These are phyloP conservation scores for Carex kokanica DNA, from an alignment of 176 grass and related monocot species.

Conservation along the genomic window DNA sequence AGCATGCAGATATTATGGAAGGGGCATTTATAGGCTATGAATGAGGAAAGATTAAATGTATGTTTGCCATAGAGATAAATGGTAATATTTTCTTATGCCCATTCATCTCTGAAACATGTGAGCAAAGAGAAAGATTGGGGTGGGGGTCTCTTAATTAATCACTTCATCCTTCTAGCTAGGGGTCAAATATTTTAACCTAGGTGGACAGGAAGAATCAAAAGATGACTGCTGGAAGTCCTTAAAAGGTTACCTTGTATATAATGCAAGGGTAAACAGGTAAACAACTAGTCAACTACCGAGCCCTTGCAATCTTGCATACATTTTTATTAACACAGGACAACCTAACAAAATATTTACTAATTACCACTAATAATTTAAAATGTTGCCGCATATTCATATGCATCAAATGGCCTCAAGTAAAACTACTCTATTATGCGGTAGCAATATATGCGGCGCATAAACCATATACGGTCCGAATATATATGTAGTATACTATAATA, in stretches of 20 bases:
- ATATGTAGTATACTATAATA: neutral
- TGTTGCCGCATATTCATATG: neutral
- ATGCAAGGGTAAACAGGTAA: neutral
- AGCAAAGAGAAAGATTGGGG: constrained; percentile 42
- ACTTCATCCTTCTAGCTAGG: constrained; percentile 25
- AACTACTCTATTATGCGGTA: neutral
- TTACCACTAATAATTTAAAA: neutral
- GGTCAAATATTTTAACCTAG: constrained; percentile 50
- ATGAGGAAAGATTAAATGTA: constrained; percentile 40
- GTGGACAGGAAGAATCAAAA: constrained; percentile 85
- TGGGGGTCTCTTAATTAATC: neutral
- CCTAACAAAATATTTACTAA: neutral
- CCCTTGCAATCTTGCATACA: neutral
- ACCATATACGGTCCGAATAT: neutral
- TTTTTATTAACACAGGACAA: neutral
- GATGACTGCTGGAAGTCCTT: constrained; percentile 20
- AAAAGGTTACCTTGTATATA: neutral
- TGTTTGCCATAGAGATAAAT: constrained; percentile 24
- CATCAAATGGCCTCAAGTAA: neutral
- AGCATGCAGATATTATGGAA: constrained; percentile 69
- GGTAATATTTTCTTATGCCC: constrained; percentile 31
- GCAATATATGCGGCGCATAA: neutral
- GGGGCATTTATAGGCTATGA: constrained; percentile 80
- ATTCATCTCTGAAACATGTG: constrained; percentile 45
- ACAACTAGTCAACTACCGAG: neutral